phyloP scores from a whole-genome alignment of 129 eudicot species.

The Oenanthe sinensis region DNA sequence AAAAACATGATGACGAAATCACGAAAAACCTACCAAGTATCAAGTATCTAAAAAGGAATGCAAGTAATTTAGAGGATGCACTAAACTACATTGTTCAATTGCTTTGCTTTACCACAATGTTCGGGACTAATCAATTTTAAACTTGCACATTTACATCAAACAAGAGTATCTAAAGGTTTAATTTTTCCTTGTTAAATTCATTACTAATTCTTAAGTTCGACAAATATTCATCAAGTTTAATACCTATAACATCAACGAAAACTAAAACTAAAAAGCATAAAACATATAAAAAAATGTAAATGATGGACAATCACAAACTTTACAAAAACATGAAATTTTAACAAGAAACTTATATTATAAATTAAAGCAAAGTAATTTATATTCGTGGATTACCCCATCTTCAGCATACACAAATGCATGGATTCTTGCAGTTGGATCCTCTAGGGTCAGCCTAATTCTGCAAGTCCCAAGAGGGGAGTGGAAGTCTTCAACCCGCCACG shows the following conservation, averaged over 20 bases:
- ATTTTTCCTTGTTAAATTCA: not conserved
- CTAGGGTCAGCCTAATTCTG: conserved; percentile 71
- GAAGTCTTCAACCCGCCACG: conserved; percentile 56
- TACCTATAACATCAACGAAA: not conserved
- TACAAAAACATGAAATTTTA: not conserved
- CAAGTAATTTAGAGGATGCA: not conserved
- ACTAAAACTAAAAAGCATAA: not conserved
- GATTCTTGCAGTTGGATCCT: conserved; percentile 88
- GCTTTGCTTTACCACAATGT: not conserved
- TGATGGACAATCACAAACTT: not conserved
- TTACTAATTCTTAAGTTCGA: not conserved
- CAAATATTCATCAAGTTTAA: not conserved
- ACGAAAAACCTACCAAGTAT: not conserved
- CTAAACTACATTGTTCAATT: not conserved
- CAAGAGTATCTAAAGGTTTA: too few relatives aligned
- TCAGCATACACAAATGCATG: conserved; percentile 65
- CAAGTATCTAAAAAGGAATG: not conserved
- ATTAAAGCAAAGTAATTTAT: not conserved
- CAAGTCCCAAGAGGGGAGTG: conserved; percentile 51
- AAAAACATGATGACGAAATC: not conserved
- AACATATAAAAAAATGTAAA: not conserved
- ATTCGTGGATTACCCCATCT: conserved; percentile 53
- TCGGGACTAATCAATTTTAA: too few relatives aligned
- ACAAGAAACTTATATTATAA: not conserved
- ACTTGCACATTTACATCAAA: too few relatives aligned